Base-by-base conservation (phyloP, 2,329 filamentous ascomycete genomes). In the Leptographium flavum region DNA sequence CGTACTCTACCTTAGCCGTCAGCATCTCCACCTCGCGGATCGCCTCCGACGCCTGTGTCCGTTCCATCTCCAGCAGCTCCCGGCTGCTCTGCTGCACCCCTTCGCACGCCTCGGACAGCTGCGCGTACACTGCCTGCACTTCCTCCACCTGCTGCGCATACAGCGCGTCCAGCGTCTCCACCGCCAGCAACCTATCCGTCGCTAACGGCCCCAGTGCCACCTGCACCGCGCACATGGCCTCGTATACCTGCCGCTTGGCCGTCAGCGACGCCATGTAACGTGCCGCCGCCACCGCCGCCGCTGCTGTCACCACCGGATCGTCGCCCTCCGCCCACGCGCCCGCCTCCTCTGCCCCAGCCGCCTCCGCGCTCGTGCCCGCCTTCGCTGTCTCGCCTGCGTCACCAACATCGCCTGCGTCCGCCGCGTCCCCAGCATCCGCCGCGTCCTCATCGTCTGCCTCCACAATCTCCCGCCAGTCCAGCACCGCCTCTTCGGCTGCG, bases 1-100 rank as follows among this genome's bases (percentile, higher is more conserved):
- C 90, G 61, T 96, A 96, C 56, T 96, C 88, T 45, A 96, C 69
- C 61, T 88, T 88, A 19, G 87, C 86, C 3, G 82, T 78, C 33
- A 93, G 67, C 21, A 82, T 74, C 58, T 94, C 87, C 14, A 95
- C 70, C 51, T 92, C 84, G 59, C 82, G 82, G 49, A 87, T 68
- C 15, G 73, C 73, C 57, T 92, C 85, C 4, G 73, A 75, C 32
- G 94, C 66, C 43, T 74, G 70, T 21, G 71, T 70, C 35, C 80
- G 75, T 61, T 93, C 83, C 40, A 81, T 76, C 0, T 71, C 70
- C 10, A 94, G 63, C 15, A 87, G 65, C 47, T 84, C 81, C 30
- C 81, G 74, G 1, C 81, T 80, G 47, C 73, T 71, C 46, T 82
- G 72, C 49, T 79, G 76, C 15, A 87, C 69, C 15, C 70, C 70